Evolutionary conservation across 1,284 basidiomycete species (phyloP), one percentile per base, ranked within the genome.

Genomic region (Filobasidium uniguttulatum): DNA sequence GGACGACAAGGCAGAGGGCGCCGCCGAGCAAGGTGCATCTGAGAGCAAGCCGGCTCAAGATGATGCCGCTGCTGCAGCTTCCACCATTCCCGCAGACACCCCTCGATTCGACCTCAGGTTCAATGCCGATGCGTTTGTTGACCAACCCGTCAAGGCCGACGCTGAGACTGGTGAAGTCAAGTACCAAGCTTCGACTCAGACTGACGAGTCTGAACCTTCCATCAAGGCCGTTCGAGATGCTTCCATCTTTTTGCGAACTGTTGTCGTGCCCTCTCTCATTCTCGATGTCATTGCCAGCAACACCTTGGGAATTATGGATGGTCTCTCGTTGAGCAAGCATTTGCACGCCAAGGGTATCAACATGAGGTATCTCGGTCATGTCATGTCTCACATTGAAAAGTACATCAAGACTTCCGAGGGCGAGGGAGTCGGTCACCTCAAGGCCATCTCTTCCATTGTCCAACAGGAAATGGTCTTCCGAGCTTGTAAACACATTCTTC

Each of bases 101-200:
- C 47, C 45, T 59, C 67, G 60, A 58, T 77, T 77, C 61, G 65
- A 71, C 54, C 67, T 78, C 29, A 59, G 65, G 45, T 76, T 76
- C 70, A 76, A 78, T 65, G 72, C 75, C 3, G 76, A 78, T 59
- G 76, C 76, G 14, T 77, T 76, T 54, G 74, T 76, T 51, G 72
- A 73, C 56, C 63, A 62, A 30, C 62, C 65, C 55, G 19, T 56
- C 17, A 59, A 61, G 35, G 59, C 54, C 29, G 56, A 57, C 14
- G 48, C 46, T 20, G 55, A 59, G 3, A 48, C 44, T 10, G 52
- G 54, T 9, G 43, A 50, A 25, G 37, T 56, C 5, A 41, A 56
- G 28, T 58, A 54, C 49, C 34, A 55, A 20, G 59, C 64, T 3
- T 58, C 63, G 15, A 56, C 56, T 30, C 61, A 66, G 57, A 67